These are phyloP conservation scores for Anthracocystis panici-leucophaei DNA, from an alignment of 1,284 basidiomycete genomes.

Conservation along the genomic window DNA sequence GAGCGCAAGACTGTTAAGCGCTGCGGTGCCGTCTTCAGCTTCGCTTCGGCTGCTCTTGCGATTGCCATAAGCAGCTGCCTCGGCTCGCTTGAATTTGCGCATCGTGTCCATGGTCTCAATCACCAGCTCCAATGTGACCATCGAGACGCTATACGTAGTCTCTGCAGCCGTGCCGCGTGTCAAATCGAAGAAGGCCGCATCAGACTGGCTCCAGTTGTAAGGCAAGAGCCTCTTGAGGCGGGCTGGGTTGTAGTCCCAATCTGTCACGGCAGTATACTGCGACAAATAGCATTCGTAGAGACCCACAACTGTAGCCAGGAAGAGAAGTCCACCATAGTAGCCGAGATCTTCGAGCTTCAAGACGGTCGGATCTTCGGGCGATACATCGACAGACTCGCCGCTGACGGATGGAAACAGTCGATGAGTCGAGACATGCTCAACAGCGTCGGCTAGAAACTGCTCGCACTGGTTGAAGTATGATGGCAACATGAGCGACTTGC, in stretches of 20 bases:
- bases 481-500: conserved; percentile 50
- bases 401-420: conserved; percentile 38
- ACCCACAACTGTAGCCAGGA: conserved; percentile 28
- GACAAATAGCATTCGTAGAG: conserved; percentile 44
- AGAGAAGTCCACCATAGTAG: conserved; percentile 21
- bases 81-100: conserved; percentile 44
- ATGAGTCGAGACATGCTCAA: conserved; percentile 40
- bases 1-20: conserved; percentile 43
- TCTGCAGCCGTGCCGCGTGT: conserved; percentile 28
- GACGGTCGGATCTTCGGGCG: conserved; percentile 26
- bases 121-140: conserved; percentile 43
- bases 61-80: conserved; percentile 26
- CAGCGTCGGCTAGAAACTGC: conserved; percentile 45
- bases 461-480: conserved; percentile 53
- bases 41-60: conserved; percentile 32
- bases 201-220: conserved; percentile 35
- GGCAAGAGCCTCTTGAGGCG: conserved; percentile 34
- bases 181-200: conserved; percentile 31
- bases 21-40: conserved; percentile 38
- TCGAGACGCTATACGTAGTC: conserved; percentile 39
- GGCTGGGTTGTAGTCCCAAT: conserved; percentile 52
- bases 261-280: conserved; percentile 41
- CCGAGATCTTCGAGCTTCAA: conserved; percentile 16
- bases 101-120: conserved; percentile 47
- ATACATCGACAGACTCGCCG: conserved; percentile 24